Evolutionary conservation across 495 filamentous ascomycete genomes (phyloP), one percentile per base, ranked within the genome.

Genomic region (Sphaerosporella brunnea): DNA sequence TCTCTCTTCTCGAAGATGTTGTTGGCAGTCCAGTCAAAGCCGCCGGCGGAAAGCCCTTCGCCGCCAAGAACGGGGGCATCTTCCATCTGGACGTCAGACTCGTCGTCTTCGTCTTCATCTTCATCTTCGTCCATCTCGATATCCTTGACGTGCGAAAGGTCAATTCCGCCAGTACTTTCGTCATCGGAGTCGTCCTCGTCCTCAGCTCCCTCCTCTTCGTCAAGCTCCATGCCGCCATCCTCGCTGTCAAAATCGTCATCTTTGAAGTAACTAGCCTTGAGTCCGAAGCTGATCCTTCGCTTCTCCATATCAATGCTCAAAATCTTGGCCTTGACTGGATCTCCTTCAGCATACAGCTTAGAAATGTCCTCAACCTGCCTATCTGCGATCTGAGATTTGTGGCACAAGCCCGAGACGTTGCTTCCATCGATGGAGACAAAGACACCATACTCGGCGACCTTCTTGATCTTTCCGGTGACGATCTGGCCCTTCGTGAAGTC

Each of bases 371-470:
- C 66, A 30, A 93, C 76, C 7, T 67, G 66, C 49, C 78, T 74
- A 47, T 93, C 84, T 0, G 88, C 82, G 72, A 97, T 85, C 54
- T 96, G 76, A 51, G 75, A 87, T 50, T 75, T 74, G 59, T 97
- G 90, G 62, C 88, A 96, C 16, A 97, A 70, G 43, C 90, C 90
- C 50, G 84, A 92, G 48, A 96, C 74, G 54, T 92, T 90, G 21
- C 85, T 88, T 26, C 75, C 71, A 65, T 94, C 85, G 25, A 97
- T 66, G 42, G 86, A 75, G 56, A 97, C 81, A 64, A 96, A 96
- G 7, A 85, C 87, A 58, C 90, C 90, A 57, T 83, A 96, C 16
- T 93, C 82, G 59, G 92, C 84, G 2, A 94, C 84, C 63, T 92
- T 92, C 47, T 86, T 77, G 44, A 97, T 71, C 56, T 82, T 92